phyloP scores from a whole-genome alignment of 2,329 filamentous ascomycete species.

The Colletotrichum somersetense region DNA sequence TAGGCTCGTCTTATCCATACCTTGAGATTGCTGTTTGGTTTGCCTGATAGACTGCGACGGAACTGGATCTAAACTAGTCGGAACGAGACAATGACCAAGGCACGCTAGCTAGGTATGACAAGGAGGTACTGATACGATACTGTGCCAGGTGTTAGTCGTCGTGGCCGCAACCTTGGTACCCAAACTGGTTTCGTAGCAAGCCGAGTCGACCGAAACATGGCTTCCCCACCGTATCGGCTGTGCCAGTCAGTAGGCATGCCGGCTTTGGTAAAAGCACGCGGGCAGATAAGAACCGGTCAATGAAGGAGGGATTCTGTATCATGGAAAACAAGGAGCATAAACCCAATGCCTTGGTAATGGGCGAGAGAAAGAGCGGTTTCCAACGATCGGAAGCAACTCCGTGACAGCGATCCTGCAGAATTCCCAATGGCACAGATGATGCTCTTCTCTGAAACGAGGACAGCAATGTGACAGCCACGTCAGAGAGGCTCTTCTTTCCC shows the following conservation, averaged over 20 bases:
- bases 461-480: constrained; percentile 11
- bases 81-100: too few species aligned
- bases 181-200: background rate
- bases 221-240: background rate
- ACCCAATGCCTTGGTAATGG: background rate
- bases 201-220: background rate
- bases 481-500: constrained; percentile 2
- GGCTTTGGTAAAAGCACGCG: background rate
- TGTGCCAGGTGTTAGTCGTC: too few species aligned
- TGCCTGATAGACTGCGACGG: too few species aligned
- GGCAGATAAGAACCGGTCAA: background rate
- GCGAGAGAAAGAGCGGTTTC: background rate
- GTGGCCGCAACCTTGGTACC: background rate
- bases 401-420: background rate
- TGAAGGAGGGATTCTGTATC: background rate
- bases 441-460: background rate
- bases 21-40: too few species aligned
- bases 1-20: too few species aligned
- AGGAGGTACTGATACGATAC: too few species aligned
- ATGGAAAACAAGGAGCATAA: background rate
- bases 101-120: too few species aligned
- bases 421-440: background rate
- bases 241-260: background rate
- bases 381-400: background rate
- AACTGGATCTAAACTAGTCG: too few species aligned